These are phyloP conservation scores for Galeopsis tetrahit DNA, from an alignment of 257 asterid genomes.

Conservation along the genomic window DNA sequence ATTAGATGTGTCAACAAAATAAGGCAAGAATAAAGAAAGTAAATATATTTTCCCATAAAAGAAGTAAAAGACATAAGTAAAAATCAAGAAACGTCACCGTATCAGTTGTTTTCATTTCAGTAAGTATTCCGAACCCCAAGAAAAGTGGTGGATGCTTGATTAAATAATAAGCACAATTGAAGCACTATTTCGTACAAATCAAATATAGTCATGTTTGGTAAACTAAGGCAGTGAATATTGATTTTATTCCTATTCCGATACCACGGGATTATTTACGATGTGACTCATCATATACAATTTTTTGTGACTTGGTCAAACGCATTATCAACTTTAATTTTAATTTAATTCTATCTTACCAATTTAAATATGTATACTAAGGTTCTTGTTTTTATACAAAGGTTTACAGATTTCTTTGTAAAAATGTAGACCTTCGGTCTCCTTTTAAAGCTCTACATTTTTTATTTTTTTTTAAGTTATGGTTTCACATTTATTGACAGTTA, in stretches of 20 bases:
- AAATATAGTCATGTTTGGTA: constrained; percentile 22
- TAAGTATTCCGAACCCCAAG: constrained; percentile 11
- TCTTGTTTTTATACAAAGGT: no score
- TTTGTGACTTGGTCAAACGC: neutral
- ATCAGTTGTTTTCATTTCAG: neutral
- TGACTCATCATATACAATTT: neutral
- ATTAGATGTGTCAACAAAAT: neutral
- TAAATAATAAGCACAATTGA: neutral
- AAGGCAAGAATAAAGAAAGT: neutral
- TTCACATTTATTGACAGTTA: no score
- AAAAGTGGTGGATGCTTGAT: constrained; percentile 1
- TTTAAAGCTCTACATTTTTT: no score
- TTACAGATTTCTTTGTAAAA: no score
- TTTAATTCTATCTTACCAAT: no score
- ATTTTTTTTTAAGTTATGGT: no score
- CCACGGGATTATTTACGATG: neutral
- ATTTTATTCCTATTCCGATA: neutral
- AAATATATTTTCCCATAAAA: neutral
- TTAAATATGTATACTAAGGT: no score
- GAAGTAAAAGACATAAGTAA: constrained; percentile 2
- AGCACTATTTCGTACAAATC: neutral
- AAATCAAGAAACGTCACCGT: constrained; percentile 27
- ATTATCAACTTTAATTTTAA: no score
- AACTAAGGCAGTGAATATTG: constrained; percentile 7
- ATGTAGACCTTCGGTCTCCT: no score